phyloP scores from a whole-genome alignment of 1,139 yeast species.

The Scheffersomyces insectosa region DNA sequence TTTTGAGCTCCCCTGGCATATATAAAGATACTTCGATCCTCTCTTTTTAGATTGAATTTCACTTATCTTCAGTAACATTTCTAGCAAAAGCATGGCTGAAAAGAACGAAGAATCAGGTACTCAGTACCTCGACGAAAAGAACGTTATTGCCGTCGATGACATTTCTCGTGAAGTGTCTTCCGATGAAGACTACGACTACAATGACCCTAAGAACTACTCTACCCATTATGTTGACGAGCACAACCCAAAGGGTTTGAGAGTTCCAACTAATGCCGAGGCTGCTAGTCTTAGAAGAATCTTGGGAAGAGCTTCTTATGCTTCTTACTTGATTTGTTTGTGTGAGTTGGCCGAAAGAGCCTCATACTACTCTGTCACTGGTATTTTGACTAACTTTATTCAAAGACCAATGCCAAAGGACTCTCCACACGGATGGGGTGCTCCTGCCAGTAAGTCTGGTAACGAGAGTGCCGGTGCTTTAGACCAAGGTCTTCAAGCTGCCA shows the following conservation, averaged over 20 bases:
- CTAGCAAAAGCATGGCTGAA: no score
- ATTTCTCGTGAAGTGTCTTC: conserved; percentile 2
- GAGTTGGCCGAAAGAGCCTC: conserved; percentile 27
- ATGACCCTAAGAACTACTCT: conserved; percentile 19
- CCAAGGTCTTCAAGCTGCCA: conserved; percentile 18
- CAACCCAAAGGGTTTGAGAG: conserved; percentile 21
- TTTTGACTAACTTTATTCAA: conserved; percentile 22
- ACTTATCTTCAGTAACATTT: no score
- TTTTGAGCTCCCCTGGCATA: not conserved
- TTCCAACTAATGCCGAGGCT: conserved; percentile 17
- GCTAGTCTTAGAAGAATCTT: conserved; percentile 16
- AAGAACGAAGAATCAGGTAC: no score
- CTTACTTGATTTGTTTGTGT: conserved; percentile 20
- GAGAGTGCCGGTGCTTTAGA: conserved; percentile 21
- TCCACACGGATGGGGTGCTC: conserved; percentile 18
- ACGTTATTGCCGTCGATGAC: not conserved
- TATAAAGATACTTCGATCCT: not conserved
- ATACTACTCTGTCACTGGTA: conserved; percentile 18
- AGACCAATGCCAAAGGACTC: conserved; percentile 19
- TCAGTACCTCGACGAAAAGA: not conserved
- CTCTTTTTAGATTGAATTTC: not conserved
- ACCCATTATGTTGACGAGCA: conserved; percentile 17
- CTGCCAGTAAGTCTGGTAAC: conserved; percentile 8
- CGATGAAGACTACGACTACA: conserved; percentile 12
- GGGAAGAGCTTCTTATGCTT: conserved; percentile 16